These are phyloP conservation scores for Tetrahymena borealis DNA, from an alignment of 73 alveolate species.

Conservation along the genomic window DNA sequence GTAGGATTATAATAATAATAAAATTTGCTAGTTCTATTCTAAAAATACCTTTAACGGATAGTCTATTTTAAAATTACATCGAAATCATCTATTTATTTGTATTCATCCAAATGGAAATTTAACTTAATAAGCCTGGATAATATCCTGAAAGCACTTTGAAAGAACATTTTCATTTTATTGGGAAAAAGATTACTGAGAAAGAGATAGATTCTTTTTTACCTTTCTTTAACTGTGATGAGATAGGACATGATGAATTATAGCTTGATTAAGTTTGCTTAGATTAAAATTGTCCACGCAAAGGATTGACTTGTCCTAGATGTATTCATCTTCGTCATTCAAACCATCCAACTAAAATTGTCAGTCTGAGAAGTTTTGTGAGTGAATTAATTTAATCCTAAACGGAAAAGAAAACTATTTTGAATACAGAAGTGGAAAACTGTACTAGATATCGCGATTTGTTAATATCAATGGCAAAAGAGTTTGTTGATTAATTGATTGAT, in stretches of 20 bases:
- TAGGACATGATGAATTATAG: slow-evolving; percentile 33
- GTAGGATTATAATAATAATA: too few species aligned
- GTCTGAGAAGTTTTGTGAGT: slow-evolving; percentile 21
- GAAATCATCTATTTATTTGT: background rate
- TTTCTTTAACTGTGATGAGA: slow-evolving; percentile 39
- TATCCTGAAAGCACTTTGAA: background rate
- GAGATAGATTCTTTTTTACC: slow-evolving; percentile 39
- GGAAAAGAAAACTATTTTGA: background rate
- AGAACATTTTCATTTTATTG: slow-evolving; percentile 33
- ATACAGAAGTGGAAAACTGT: slow-evolving; percentile 17
- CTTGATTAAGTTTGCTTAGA: slow-evolving; percentile 39
- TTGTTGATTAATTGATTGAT: slow-evolving; percentile 10
- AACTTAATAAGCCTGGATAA: background rate
- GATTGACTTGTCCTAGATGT: slow-evolving; percentile 41
- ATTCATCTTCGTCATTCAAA: slow-evolving; percentile 13
- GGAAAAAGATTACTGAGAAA: slow-evolving; percentile 22
- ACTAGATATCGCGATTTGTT: slow-evolving; percentile 22
- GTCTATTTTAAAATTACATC: too few species aligned
- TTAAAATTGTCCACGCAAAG: slow-evolving; percentile 27
- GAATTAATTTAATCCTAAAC: slow-evolving; percentile 10
- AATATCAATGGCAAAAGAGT: slow-evolving; percentile 26
- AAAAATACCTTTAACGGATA: too few species aligned
- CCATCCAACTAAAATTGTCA: slow-evolving; percentile 14
- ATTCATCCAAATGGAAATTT: background rate
- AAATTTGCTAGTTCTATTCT: too few species aligned